Evolutionary conservation across 2,329 filamentous ascomycete genomes (phyloP).

Genomic region (Arachnomyces sp.): DNA sequence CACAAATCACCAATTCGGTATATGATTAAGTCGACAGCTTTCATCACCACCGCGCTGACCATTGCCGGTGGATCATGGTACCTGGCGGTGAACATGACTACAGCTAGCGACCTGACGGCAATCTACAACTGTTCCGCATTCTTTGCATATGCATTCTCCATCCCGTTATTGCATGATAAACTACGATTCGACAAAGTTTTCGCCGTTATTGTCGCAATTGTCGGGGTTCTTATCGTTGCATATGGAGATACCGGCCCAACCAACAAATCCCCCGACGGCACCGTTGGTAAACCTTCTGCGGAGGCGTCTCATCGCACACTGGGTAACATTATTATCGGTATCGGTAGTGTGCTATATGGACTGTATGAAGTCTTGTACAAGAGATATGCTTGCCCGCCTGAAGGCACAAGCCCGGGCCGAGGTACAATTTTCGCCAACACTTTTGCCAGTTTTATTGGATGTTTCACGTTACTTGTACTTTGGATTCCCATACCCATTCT

Average conservation of each 20-base stretch:
- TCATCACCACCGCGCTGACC: constrained; percentile 79
- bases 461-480: constrained; percentile 76
- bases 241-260: constrained; percentile 69
- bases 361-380: constrained; percentile 98
- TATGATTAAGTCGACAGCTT: constrained; percentile 68
- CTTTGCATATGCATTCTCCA: constrained; percentile 95
- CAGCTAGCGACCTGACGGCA: constrained; percentile 84
- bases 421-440: constrained; percentile 94
- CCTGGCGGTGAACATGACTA: constrained; percentile 86
- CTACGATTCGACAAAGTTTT: constrained; percentile 76
- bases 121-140: constrained; percentile 99
- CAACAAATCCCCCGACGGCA: constrained; percentile 18
- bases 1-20: constrained; percentile 56
- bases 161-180: constrained; percentile 79
- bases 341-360: constrained; percentile 86
- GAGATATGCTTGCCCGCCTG: constrained; percentile 82
- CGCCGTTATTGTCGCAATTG: constrained; percentile 78
- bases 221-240: constrained; percentile 87
- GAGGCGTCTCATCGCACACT: constrained; percentile 62
- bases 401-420: constrained; percentile 74
- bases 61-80: constrained; percentile 93
- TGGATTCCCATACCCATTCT: constrained; percentile 88
- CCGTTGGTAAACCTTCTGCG: constrained; percentile 26
- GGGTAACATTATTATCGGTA: constrained; percentile 86
- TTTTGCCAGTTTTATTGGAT: constrained; percentile 78